These are phyloP conservation scores for Sequoia sempervirens DNA, from an alignment of 75 land plant genomes.

Conservation along the genomic window DNA sequence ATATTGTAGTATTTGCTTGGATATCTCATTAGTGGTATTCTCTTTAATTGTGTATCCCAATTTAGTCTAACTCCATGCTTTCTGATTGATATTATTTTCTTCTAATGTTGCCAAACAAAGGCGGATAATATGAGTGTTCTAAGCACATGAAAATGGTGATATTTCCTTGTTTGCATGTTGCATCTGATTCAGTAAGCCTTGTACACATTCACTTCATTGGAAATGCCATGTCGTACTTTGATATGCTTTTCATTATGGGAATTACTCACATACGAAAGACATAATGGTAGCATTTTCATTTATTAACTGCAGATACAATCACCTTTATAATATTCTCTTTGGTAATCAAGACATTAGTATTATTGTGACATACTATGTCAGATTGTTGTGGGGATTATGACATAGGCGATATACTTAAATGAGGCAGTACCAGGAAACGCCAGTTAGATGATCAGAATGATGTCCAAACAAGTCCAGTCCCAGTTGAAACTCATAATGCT, in stretches of 20 bases:
- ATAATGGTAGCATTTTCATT: not conserved
- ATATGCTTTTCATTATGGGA: not conserved
- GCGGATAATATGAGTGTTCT: not conserved
- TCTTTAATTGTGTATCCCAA: not conserved
- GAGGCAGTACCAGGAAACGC: not conserved
- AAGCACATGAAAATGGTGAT: not conserved
- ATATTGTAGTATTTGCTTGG: not conserved
- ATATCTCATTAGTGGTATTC: not conserved
- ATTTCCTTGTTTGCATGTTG: not conserved
- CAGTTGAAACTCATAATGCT: not conserved
- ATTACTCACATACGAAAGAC: not conserved
- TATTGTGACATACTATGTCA: not conserved
- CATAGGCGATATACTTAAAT: not conserved
- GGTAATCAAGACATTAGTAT: not conserved
- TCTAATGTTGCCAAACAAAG: constrained; percentile 4
- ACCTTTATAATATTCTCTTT: not conserved
- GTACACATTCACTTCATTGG: not conserved
- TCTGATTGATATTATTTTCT: not conserved
- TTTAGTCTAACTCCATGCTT: not conserved
- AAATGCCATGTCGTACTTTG: not conserved
- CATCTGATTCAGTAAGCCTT: not conserved
- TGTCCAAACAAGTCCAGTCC: not conserved
- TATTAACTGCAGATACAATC: not conserved
- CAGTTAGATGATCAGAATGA: not conserved
- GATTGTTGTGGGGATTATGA: not conserved